Base-by-base conservation (phyloP, 805 yeast genomes). In the Candida tammaniensis region DNA sequence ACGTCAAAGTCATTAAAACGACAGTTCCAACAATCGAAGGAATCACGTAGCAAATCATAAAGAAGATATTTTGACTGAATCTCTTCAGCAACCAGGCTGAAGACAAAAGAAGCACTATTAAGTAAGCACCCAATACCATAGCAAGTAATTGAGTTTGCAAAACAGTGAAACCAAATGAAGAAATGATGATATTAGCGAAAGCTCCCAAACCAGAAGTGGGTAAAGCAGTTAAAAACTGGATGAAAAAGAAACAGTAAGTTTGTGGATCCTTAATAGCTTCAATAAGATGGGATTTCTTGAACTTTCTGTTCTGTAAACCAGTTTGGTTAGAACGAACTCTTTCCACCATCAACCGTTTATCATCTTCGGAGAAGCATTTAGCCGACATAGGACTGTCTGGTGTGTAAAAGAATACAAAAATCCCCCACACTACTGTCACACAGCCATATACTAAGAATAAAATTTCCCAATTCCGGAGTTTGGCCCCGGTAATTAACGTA, bases 401-500 rank as follows among this genome's bases (percentile, higher is more conserved):
- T 22, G 76, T 54, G 20, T 58, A 51, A 19, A 72, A 48, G 31
- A 59, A 58, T 12, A 73, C 64, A 1, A 61, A 24, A 2, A 70
- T 24, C 3, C 82, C 83, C 53, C 74, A 74, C 4, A 57, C 36
- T 5, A 74, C 56, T 4, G 82, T 79, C 15, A 75, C 49, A 4
- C 70, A 31, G 8, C 84, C 85, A 45, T 77, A 70, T 4, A 71
- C 68, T n/a, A 78, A 47, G 50, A 76, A 78, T 57, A 77, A 70
- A 31, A 78, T 73, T 53, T 76, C 80, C 82, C 82, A 78, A 13
- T 78, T 70, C 22, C 64, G 55, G 35, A 76, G 64, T n/a, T 57
- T 59, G 4, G 46, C 41, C 7, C 54, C 40, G 17, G 44, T 30
- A 15, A 76, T 67, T 41, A 73, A 76, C 44, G 73, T 76, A 51